Evolutionary conservation across 2,329 filamentous ascomycete genomes (phyloP).

Genomic region (Fragosphaeria purpurea): DNA sequence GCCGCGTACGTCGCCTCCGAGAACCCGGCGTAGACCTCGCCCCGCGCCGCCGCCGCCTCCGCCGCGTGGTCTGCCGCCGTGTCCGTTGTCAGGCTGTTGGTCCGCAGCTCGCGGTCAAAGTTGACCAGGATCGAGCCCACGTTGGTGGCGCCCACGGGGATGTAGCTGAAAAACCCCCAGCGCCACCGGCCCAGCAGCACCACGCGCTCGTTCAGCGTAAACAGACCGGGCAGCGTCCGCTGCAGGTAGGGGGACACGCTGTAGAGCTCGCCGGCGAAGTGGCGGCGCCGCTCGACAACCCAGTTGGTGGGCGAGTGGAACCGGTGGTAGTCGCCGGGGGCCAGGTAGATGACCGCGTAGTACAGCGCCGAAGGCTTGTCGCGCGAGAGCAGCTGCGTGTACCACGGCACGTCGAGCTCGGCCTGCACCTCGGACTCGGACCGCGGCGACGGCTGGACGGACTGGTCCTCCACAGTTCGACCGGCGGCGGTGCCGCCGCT

Average conservation of each 20-base stretch:
- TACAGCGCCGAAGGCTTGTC: conserved; percentile 62
- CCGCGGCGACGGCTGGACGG: conserved; percentile 53
- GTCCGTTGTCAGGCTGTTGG: conserved; percentile 86
- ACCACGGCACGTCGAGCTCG: conserved; percentile 73
- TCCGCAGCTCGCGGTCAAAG: conserved; percentile 88
- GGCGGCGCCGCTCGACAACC: conserved; percentile 90
- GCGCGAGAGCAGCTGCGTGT: conserved; percentile 50
- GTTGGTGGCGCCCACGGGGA: conserved; percentile 92
- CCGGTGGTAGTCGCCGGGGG: conserved; percentile 94
- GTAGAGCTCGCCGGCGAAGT: conserved; percentile 94
- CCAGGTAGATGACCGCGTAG: conserved; percentile 91
- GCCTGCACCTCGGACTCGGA: conserved; percentile 76
- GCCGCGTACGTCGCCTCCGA: conserved; percentile 80
- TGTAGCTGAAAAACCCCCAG: conserved; percentile 95
- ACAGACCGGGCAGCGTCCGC: conserved; percentile 82
- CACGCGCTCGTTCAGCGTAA: conserved; percentile 93
- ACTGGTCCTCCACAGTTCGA: conserved; percentile 55
- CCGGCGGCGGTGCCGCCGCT: no score
- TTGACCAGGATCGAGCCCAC: conserved; percentile 95
- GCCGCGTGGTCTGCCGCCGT: conserved; percentile 83
- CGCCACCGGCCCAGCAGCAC: conserved; percentile 90
- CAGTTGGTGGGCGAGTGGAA: conserved; percentile 94
- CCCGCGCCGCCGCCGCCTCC: conserved; percentile 62
- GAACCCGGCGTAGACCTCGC: conserved; percentile 82
- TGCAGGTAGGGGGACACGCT: conserved; percentile 93